Conservation (phyloP, 805 yeast genomes). For the Teunomyces stri region DNA sequence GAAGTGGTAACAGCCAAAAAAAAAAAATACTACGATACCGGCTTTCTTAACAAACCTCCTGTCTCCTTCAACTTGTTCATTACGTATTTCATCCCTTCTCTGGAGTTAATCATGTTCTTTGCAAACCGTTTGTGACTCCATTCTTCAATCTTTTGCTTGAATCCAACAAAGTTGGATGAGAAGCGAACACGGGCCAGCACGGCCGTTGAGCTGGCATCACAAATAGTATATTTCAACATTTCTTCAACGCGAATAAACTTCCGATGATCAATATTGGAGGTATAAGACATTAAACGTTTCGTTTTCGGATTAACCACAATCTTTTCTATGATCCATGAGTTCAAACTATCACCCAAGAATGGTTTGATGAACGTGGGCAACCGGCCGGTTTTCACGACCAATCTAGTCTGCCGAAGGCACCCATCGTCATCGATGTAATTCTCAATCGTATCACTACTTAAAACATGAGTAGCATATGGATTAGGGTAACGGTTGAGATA, state of each 20-base stretch:
- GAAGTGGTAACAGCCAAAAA: too few species aligned
- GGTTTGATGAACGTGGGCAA: constrained; percentile 79
- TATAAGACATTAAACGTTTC: constrained; percentile 61
- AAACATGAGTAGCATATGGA: constrained; percentile 84
- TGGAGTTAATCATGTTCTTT: constrained; percentile 62
- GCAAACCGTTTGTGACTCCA: constrained; percentile 76
- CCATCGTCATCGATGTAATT: constrained; percentile 59
- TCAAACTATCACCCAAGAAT: constrained; percentile 61
- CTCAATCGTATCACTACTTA: constrained; percentile 75
- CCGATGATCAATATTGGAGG: constrained; percentile 82
- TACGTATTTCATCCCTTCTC: constrained; percentile 73
- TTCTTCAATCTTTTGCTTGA: constrained; percentile 72
- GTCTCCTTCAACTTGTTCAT: constrained; percentile 58
- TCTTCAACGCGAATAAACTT: constrained; percentile 78
- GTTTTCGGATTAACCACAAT: constrained; percentile 65
- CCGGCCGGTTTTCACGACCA: constrained; percentile 75
- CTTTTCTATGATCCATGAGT: constrained; percentile 80
- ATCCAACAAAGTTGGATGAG: constrained; percentile 63
- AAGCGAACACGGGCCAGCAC: constrained; percentile 64
- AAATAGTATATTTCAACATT: constrained; percentile 52
- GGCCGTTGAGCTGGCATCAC: constrained; percentile 33
- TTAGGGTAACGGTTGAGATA: constrained; percentile 61
- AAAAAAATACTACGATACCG: not conserved
- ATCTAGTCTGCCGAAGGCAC: constrained; percentile 64
- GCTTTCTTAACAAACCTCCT: constrained; percentile 8